Evolutionary conservation across 2,329 filamentous ascomycete genomes (phyloP).

Genomic region (Fusarium verrucosum): DNA sequence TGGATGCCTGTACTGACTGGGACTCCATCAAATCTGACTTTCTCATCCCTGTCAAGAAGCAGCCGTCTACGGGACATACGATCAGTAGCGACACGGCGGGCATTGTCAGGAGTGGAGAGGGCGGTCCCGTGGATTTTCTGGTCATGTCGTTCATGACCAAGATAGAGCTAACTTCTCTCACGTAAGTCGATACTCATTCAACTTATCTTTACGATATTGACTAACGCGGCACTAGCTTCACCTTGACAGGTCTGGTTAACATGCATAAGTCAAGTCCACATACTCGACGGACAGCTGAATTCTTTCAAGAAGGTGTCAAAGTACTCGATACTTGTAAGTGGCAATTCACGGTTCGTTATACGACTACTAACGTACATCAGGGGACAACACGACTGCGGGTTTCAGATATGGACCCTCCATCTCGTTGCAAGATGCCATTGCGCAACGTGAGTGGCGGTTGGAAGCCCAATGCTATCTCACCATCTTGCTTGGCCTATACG

Average conservation of each 20-base stretch:
- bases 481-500: constrained; percentile 75
- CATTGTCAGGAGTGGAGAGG: constrained; percentile 60
- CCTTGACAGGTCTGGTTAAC: constrained; percentile 62
- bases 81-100: constrained; percentile 67
- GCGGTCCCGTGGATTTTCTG: constrained; percentile 62
- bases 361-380: constrained; percentile 37
- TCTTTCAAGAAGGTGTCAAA: constrained; percentile 56
- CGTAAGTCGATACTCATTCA: constrained; percentile 55
- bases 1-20: constrained; percentile 67
- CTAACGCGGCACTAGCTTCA: constrained; percentile 56
- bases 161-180: constrained; percentile 64
- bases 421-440: constrained; percentile 66
- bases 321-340: constrained; percentile 59
- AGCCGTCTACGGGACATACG: constrained; percentile 57
- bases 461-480: constrained; percentile 74
- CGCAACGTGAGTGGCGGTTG: constrained; percentile 70
- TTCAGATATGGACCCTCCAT: constrained; percentile 55
- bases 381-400: constrained; percentile 50
- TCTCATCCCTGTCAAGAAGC: constrained; percentile 64
- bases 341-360: neutral
- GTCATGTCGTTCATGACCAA: constrained; percentile 70
- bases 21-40: constrained; percentile 59
- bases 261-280: constrained; percentile 51
- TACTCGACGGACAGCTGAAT: constrained; percentile 50
- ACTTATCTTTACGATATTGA: neutral